These are phyloP conservation scores for Phlebiopsis flavidoalba DNA, from an alignment of 768 basidiomycete species.

Conservation along the genomic window DNA sequence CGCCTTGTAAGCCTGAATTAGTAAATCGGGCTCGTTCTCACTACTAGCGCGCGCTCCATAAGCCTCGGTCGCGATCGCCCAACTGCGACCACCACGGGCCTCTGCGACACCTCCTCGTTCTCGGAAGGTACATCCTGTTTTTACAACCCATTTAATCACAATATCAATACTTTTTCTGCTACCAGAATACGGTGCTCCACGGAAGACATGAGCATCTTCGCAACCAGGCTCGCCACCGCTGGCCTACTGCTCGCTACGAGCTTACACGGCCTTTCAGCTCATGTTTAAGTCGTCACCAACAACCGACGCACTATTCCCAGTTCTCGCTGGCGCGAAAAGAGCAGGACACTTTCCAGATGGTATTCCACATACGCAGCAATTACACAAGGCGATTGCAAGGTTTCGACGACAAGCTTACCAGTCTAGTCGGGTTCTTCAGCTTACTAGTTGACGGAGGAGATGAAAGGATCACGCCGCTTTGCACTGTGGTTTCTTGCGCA, in stretches of 20 bases:
- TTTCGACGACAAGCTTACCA: constrained; percentile 5
- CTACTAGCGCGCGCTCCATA: no score
- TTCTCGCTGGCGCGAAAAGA: not conserved
- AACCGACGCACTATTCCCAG: not conserved
- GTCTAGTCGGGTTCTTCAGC: constrained; percentile 3
- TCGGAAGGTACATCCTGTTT: not conserved
- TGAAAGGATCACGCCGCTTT: constrained; percentile 5
- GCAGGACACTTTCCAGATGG: constrained; percentile 8
- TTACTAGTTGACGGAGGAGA: constrained; percentile 6
- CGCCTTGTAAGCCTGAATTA: no score
- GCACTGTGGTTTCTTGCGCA: constrained; percentile 12
- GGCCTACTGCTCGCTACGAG: not conserved
- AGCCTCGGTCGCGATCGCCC: no score
- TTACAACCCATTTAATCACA: not conserved
- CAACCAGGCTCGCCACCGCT: not conserved
- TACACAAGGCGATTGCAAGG: constrained; percentile 1
- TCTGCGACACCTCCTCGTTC: not conserved
- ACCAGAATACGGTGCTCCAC: no score
- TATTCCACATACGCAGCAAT: not conserved
- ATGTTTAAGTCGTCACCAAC: not conserved
- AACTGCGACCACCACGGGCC: no score
- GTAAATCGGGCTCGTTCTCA: no score
- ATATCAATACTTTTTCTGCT: not conserved
- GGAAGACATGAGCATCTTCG: not conserved
- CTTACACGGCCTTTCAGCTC: not conserved